These are phyloP conservation scores for Cutaneotrichosporon mucoides DNA, from an alignment of 1,284 basidiomycete genomes.

Conservation along the genomic window DNA sequence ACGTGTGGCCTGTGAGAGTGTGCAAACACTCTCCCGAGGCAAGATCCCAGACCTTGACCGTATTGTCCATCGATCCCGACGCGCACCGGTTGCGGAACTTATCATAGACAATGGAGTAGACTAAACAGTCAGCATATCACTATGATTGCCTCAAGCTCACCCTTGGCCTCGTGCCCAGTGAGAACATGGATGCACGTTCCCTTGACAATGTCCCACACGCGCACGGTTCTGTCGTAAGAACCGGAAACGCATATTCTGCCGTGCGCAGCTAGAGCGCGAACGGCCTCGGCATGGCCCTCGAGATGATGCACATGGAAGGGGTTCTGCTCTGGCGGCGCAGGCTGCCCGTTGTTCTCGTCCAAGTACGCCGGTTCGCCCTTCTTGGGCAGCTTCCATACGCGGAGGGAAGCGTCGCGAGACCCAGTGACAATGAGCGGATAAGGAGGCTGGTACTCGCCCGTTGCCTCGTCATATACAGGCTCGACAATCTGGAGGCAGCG, in stretches of 20 bases:
- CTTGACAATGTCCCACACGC: slow-evolving; percentile 91
- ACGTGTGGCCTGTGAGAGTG: slow-evolving; percentile 78
- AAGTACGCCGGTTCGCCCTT: slow-evolving; percentile 62
- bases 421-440: slow-evolving; percentile 83
- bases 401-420: slow-evolving; percentile 79
- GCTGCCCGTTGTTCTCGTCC: neutral
- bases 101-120: slow-evolving; percentile 87
- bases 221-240: slow-evolving; percentile 87
- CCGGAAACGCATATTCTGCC: slow-evolving; percentile 88
- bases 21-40: slow-evolving; percentile 72
- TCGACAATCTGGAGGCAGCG: slow-evolving; percentile 50
- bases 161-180: slow-evolving; percentile 84
- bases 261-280: slow-evolving; percentile 83
- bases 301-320: slow-evolving; percentile 82
- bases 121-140: slow-evolving; percentile 50
- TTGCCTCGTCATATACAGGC: slow-evolving; percentile 47
- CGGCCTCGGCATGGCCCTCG: slow-evolving; percentile 83
- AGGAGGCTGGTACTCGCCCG: slow-evolving; percentile 51
- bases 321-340: slow-evolving; percentile 61
- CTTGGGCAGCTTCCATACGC: slow-evolving; percentile 83
- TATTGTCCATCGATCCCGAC: slow-evolving; percentile 94
- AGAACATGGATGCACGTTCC: slow-evolving; percentile 76
- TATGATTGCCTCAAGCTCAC: slow-evolving; percentile 49
- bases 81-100: slow-evolving; percentile 76
- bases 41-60: slow-evolving; percentile 87